phyloP scores from a whole-genome alignment of 768 basidiomycete genomes.

The Hysterangium stoloniferum region DNA sequence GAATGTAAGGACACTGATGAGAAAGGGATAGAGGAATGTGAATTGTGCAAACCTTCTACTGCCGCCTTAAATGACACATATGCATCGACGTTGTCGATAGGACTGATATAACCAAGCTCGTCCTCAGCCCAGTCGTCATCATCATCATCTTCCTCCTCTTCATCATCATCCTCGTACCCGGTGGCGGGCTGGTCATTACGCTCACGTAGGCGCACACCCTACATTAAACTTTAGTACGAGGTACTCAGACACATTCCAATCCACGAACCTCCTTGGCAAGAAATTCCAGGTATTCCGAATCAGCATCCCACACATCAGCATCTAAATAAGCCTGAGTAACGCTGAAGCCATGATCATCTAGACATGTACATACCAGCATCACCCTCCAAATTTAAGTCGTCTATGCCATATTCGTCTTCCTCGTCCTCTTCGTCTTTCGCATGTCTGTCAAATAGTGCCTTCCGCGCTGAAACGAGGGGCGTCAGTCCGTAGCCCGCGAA shows the following conservation, averaged over 20 bases:
- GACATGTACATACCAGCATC: conserved; percentile 44
- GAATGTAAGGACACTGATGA: conserved; percentile 2
- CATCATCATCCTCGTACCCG: conserved; percentile 27
- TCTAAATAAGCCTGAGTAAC: neutral
- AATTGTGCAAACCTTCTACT: conserved; percentile 48
- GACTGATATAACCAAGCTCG: conserved; percentile 80
- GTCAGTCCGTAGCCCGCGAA: neutral
- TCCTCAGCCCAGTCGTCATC: conserved; percentile 64
- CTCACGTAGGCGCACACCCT: conserved; percentile 71
- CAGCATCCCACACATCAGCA: conserved; percentile 90
- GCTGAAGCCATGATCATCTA: neutral
- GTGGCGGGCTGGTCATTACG: conserved; percentile 38
- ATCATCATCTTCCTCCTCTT: conserved; percentile 34
- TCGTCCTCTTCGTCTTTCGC: conserved; percentile 35
- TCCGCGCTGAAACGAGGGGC: conserved; percentile 36
- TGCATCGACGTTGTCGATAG: conserved; percentile 71
- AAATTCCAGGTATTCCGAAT: conserved; percentile 82
- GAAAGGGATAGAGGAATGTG: neutral
- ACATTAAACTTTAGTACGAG: neutral
- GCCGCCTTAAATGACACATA: conserved; percentile 75
- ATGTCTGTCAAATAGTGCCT: conserved; percentile 47
- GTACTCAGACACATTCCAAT: neutral
- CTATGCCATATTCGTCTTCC: conserved; percentile 37
- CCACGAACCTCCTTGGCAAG: conserved; percentile 66
- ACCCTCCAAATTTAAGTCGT: conserved; percentile 56